These are phyloP conservation scores for Rhodomyrtus tomentosa DNA, from an alignment of 345 rosid genomes.

Conservation along the genomic window DNA sequence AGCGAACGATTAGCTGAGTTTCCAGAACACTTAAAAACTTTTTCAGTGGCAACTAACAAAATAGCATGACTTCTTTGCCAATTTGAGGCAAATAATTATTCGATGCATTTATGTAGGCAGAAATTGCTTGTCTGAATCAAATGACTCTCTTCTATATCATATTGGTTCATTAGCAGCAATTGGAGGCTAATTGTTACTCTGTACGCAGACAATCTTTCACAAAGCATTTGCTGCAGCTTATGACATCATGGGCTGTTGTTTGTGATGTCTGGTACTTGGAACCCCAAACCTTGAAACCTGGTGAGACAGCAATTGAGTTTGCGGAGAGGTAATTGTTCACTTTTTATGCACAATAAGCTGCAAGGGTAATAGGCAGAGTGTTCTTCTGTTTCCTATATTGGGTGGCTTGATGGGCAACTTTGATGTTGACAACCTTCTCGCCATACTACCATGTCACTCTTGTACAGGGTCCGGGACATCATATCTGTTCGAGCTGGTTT, in stretches of 20 bases:
- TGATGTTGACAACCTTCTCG: neutral
- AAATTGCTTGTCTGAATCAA: neutral
- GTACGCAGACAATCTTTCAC: constrained; percentile 90
- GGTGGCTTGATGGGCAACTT: neutral
- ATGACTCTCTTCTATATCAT: neutral
- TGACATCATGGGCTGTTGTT: constrained; percentile 99
- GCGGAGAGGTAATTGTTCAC: constrained; percentile 69
- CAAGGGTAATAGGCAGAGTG: neutral
- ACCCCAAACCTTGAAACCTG: constrained; percentile 75
- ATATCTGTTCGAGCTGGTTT: constrained; percentile 91
- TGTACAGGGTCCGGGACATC: constrained; percentile 73
- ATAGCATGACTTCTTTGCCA: neutral
- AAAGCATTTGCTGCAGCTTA: constrained; percentile 89
- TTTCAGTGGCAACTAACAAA: neutral
- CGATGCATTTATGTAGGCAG: neutral
- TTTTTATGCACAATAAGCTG: neutral
- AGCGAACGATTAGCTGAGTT: neutral
- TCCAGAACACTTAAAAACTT: neutral
- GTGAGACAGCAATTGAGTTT: constrained; percentile 90
- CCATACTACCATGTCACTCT: neutral
- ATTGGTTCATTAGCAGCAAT: neutral
- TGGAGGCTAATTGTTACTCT: neutral
- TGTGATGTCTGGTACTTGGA: constrained; percentile 99
- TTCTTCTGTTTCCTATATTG: neutral
- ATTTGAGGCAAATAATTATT: neutral